A percentile compares a stretch with the other conserved stretches of the same genome.
Conservation (phyloP, 495 filamentous ascomycete genomes). For the Lichina pygmaea region DNA sequence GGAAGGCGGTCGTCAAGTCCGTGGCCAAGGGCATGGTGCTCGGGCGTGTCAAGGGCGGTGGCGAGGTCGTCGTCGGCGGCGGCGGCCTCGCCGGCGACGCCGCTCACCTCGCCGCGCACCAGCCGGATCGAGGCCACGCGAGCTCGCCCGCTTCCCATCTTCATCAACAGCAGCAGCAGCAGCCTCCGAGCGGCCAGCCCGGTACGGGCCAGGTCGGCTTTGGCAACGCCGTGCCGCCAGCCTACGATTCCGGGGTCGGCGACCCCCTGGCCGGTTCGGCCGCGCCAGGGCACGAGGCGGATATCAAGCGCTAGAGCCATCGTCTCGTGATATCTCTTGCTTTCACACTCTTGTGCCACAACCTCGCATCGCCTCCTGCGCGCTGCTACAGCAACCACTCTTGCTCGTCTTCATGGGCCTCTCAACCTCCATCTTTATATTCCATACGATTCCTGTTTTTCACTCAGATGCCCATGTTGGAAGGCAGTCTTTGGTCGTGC, state of each 20-base stretch:
- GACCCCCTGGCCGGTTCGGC: slow-evolving; percentile 8
- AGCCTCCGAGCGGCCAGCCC: slow-evolving; percentile 2
- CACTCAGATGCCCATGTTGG: no score
- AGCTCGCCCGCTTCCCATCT: not conserved
- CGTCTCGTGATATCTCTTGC: not conserved
- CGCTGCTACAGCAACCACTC: not conserved
- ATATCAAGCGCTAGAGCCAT: not conserved
- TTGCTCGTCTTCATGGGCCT: not conserved
- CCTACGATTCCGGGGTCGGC: slow-evolving; percentile 10
- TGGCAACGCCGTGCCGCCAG: slow-evolving; percentile 11
- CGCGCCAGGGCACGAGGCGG: not conserved
- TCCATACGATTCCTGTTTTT: not conserved
- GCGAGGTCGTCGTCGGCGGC: slow-evolving; percentile 56
- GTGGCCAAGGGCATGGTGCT: slow-evolving; percentile 99
- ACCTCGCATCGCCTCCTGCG: not conserved
- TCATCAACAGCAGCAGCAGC: slow-evolving; percentile 3
- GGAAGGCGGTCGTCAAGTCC: slow-evolving; percentile 64
- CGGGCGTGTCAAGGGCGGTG: slow-evolving; percentile 55
- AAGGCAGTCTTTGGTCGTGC: no score
- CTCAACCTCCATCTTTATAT: not conserved
- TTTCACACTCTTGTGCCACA: not conserved
- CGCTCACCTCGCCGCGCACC: slow-evolving; percentile 20
- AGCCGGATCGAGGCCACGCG: not conserved
- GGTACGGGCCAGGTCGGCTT: slow-evolving; percentile 12
- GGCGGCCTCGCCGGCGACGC: slow-evolving; percentile 23